Evolutionary conservation across 352 stramenopile genomes (phyloP).

Genomic region (Phytophthora cajani): DNA sequence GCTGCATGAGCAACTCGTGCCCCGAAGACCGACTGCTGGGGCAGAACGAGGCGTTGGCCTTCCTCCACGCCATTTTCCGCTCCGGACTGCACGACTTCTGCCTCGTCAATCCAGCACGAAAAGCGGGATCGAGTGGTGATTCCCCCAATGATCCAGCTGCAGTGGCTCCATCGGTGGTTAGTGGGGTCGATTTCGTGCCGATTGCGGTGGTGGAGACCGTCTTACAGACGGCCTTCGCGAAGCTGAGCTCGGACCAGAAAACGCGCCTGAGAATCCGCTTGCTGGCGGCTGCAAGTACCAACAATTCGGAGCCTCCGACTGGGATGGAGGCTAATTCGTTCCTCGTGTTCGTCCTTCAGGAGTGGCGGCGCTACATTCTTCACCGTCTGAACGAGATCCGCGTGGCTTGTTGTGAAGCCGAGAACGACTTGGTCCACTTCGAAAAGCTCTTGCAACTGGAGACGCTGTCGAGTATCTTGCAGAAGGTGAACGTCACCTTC

Average conservation of each 20-base stretch:
- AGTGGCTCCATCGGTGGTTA: not conserved
- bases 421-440: conserved; percentile 66
- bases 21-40: conserved; percentile 67
- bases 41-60: conserved; percentile 74
- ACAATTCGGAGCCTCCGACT: not conserved
- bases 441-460: conserved; percentile 63
- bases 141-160: not conserved
- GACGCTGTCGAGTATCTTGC: conserved; percentile 51
- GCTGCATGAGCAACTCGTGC: conserved; percentile 67
- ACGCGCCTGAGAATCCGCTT: conserved; percentile 46
- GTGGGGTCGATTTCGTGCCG: conserved; percentile 42
- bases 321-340: conserved; percentile 58
- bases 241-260: conserved; percentile 56
- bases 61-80: conserved; percentile 64
- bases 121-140: too few species aligned
- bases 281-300: conserved; percentile 29
- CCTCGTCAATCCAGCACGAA: conserved; percentile 43
- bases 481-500: conserved; percentile 54
- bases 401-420: conserved; percentile 59
- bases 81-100: conserved; percentile 67
- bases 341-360: conserved; percentile 60
- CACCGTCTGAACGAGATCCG: conserved; percentile 75
- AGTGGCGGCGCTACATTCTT: conserved; percentile 79
- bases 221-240: conserved; percentile 55
- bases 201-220: conserved; percentile 51